Evolutionary conservation across 345 rosid genomes (phyloP).

Genomic region (Heritiera fomes): DNA sequence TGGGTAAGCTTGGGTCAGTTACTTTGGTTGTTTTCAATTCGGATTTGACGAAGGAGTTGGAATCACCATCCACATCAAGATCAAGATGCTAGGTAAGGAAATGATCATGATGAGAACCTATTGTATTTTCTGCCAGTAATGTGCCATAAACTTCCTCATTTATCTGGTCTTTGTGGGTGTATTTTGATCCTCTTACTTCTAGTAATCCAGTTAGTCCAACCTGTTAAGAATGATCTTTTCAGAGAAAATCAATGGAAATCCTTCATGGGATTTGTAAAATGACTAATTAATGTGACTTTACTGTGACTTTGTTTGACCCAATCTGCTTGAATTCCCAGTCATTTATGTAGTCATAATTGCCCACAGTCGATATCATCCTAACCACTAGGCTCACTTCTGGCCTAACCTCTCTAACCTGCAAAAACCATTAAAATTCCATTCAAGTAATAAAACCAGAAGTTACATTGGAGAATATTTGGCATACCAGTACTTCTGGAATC

Average conservation of each 20-base stretch:
- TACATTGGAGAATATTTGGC: neutral
- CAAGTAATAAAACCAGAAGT: slow-evolving; percentile 1
- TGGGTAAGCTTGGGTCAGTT: slow-evolving; percentile 28
- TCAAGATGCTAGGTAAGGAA: slow-evolving; percentile 49
- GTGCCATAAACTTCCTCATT: slow-evolving; percentile 44
- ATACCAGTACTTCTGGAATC: slow-evolving; percentile 29
- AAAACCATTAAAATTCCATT: neutral
- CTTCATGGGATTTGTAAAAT: neutral
- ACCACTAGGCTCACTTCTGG: slow-evolving; percentile 57
- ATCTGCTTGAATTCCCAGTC: slow-evolving; percentile 53
- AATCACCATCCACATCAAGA: slow-evolving; percentile 50
- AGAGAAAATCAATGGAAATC: neutral
- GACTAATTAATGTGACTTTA: slow-evolving; percentile 36
- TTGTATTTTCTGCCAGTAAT: slow-evolving; percentile 45
- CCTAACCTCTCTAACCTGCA: slow-evolving; percentile 54
- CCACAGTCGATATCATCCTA: slow-evolving; percentile 52
- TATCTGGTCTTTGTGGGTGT: slow-evolving; percentile 42
- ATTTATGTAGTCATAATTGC: slow-evolving; percentile 47
- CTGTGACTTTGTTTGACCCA: slow-evolving; percentile 55
- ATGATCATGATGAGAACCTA: slow-evolving; percentile 55
- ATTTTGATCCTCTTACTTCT: slow-evolving; percentile 44
- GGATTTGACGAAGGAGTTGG: slow-evolving; percentile 47
- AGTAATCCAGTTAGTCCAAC: slow-evolving; percentile 54
- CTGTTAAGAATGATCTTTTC: slow-evolving; percentile 20
- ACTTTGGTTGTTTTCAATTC: slow-evolving; percentile 36